A percentile compares a stretch with the other conserved stretches of the same genome.
phyloP scores from a whole-genome alignment of 106 monocot species.

The Dendrobium huoshanense region DNA sequence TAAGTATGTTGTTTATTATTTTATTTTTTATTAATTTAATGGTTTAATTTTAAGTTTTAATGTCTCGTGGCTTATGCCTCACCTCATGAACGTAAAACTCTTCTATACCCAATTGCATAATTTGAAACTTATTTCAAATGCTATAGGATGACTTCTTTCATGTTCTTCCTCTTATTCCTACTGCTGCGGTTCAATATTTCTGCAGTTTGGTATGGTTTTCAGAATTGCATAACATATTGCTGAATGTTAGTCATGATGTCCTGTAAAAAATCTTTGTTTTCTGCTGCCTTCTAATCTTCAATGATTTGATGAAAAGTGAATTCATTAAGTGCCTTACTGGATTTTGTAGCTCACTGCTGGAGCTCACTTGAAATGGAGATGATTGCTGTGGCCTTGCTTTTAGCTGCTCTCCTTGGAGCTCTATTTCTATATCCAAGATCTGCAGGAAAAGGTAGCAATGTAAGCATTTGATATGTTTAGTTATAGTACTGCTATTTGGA shows the following conservation, averaged over 20 bases:
- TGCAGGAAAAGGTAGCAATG: conserved; percentile 19
- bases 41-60: too few species aligned
- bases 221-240: not conserved
- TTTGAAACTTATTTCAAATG: not conserved
- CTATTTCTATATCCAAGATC: conserved; percentile 32
- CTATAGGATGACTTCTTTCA: not conserved
- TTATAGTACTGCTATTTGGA: not conserved
- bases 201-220: not conserved
- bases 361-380: conserved; percentile 26
- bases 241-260: not conserved
- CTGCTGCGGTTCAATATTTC: not conserved
- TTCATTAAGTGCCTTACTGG: not conserved
- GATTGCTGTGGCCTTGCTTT: conserved; percentile 15
- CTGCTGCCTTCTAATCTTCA: not conserved
- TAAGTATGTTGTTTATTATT: too few species aligned
- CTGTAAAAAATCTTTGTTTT: not conserved
- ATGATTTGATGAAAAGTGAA: not conserved
- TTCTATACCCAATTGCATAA: too few species aligned
- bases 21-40: too few species aligned
- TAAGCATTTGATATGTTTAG: not conserved
- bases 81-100: too few species aligned
- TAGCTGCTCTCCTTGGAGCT: conserved; percentile 30
- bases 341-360: not conserved
- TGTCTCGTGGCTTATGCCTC: too few species aligned
- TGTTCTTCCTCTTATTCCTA: not conserved